Conservation (phyloP, 106 monocot genomes). For the Acorus gramineus region DNA sequence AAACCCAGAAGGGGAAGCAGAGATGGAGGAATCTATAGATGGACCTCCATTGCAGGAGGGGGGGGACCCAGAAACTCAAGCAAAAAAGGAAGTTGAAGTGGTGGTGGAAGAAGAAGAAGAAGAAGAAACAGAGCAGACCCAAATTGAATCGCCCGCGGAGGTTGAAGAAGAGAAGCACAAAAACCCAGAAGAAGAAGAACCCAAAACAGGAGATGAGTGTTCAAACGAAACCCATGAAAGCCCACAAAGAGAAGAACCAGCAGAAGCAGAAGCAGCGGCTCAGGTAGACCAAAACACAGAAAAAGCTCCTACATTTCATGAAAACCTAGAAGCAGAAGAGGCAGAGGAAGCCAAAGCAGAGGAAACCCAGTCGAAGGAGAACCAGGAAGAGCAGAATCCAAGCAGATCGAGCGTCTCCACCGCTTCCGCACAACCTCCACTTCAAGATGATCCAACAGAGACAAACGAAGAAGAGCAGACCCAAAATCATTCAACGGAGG, state of each 20-base stretch:
- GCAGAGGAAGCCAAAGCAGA: conserved; percentile 16
- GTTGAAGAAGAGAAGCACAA: not conserved
- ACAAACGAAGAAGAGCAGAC: not conserved
- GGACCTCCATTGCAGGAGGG: not conserved
- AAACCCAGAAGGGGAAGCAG: not conserved
- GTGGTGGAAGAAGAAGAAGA: conserved; percentile 3
- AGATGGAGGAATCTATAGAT: not conserved
- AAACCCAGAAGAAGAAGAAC: not conserved
- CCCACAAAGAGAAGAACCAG: conserved; percentile 1
- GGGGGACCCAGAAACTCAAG: not conserved
- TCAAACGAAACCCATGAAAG: no score
- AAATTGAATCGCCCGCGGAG: not conserved
- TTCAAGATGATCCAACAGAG: not conserved
- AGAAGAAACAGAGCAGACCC: conserved; percentile 12
- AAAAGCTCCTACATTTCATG: conserved; percentile 20
- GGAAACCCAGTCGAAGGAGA: conserved; percentile 5
- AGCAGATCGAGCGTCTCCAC: conserved; percentile 2
- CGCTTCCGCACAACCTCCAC: no score
- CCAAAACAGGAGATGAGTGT: no score
- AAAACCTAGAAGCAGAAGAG: conserved; percentile 14
- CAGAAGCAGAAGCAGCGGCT: conserved; percentile 6
- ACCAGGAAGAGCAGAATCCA: not conserved
- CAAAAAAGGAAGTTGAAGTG: not conserved
- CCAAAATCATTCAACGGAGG: not conserved
- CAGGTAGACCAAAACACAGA: conserved; percentile 18